A percentile compares a stretch with the other conserved stretches of the same genome.
These are phyloP conservation scores for Boletellus ananiceps DNA, from an alignment of 768 basidiomycete species.

Conservation along the genomic window DNA sequence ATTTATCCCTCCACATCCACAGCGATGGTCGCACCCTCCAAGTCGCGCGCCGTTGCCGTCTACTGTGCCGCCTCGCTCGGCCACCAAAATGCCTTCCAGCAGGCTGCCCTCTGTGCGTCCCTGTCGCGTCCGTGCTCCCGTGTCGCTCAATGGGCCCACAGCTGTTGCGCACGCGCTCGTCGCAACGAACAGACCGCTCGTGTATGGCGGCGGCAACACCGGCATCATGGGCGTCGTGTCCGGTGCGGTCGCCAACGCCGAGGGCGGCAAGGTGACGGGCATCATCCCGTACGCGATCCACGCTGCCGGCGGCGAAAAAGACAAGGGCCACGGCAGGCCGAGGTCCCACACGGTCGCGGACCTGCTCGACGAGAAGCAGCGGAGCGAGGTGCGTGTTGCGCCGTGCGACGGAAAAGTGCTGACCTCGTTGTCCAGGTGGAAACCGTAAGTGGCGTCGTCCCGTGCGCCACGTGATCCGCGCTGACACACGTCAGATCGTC, in stretches of 20 bases:
- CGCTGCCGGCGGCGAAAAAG: constrained; percentile 57
- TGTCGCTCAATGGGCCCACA: constrained; percentile 24
- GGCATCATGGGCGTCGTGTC: constrained; percentile 90
- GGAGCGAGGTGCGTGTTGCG: constrained; percentile 32
- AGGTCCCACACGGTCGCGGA: constrained; percentile 17
- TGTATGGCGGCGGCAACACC: constrained; percentile 82
- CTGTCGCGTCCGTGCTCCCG: not conserved
- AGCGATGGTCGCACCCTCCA: constrained; percentile 29
- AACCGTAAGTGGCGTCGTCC: constrained; percentile 22
- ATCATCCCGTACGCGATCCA: constrained; percentile 77
- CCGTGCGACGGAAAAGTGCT: not conserved
- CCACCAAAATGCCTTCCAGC: constrained; percentile 51
- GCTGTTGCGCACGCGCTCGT: constrained; percentile 76
- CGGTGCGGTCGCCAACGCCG: constrained; percentile 48
- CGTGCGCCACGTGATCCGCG: not conserved
- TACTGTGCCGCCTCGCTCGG: constrained; percentile 82
- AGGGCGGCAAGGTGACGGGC: constrained; percentile 71
- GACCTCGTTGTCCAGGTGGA: constrained; percentile 21
- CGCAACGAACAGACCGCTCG: constrained; percentile 51
- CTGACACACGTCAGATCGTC: constrained; percentile 43
- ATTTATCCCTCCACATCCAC: not conserved
- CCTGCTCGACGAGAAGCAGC: constrained; percentile 27
- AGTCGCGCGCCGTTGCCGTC: constrained; percentile 56
- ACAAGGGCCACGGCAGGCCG: constrained; percentile 36
- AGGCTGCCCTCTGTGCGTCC: constrained; percentile 67